These are phyloP conservation scores for Papiliotrema laurentii DNA, from an alignment of 1,284 basidiomycete genomes.

Conservation along the genomic window DNA sequence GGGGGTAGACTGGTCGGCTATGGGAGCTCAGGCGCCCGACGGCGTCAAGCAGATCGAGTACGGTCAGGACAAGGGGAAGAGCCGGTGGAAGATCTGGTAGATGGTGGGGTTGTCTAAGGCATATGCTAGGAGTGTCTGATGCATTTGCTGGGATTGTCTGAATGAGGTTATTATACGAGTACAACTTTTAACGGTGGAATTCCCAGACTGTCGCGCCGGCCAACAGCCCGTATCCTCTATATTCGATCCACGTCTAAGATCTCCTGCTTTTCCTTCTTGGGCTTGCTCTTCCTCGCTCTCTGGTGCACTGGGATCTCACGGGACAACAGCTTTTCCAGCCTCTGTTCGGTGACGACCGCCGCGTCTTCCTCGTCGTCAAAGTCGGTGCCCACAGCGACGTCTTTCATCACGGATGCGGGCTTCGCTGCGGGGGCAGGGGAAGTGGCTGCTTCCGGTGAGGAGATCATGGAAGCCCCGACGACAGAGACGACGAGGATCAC, in stretches of 20 bases:
- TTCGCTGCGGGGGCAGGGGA: slow-evolving; percentile 6
- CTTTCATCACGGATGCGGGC: slow-evolving; percentile 23
- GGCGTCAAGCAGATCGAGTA: slow-evolving; percentile 3
- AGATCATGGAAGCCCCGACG: slow-evolving; percentile 9
- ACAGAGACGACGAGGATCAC: not conserved
- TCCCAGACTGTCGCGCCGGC: no score
- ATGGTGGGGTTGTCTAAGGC: not conserved
- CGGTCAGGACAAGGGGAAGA: slow-evolving; percentile 1
- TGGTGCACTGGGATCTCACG: not conserved
- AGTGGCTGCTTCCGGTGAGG: not conserved
- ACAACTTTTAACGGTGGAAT: no score
- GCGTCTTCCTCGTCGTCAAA: slow-evolving; percentile 32
- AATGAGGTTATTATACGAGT: not conserved
- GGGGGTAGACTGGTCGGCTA: no score
- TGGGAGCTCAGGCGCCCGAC: no score
- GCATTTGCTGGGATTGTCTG: not conserved
- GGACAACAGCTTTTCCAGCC: slow-evolving; percentile 4
- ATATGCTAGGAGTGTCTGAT: not conserved
- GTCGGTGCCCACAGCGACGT: slow-evolving; percentile 36
- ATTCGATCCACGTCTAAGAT: not conserved
- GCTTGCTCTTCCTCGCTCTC: not conserved
- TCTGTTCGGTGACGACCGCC: slow-evolving; percentile 8
- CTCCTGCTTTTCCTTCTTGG: not conserved
- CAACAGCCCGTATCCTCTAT: not conserved
- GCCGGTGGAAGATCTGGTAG: not conserved